Conservation (phyloP, 139 green algal genomes). For the Haematococcus lacustris region DNA sequence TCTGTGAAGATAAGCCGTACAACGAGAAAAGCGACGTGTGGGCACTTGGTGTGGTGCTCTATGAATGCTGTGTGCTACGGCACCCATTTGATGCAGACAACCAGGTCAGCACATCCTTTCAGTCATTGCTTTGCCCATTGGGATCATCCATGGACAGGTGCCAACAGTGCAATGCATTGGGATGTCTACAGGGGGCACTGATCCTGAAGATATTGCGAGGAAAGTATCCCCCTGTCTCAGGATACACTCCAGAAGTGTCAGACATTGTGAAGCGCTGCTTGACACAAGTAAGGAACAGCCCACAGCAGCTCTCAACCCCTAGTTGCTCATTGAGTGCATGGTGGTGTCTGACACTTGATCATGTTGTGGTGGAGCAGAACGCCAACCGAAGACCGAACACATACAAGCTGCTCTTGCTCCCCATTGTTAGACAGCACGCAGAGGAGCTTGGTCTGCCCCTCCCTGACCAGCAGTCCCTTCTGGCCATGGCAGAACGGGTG, state of each 20-base stretch:
- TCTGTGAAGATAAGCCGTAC: conserved; percentile 68
- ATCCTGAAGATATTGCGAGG: conserved; percentile 66
- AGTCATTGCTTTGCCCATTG: no score
- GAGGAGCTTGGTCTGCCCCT: conserved; percentile 38
- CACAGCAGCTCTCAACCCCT: no score
- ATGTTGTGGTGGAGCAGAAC: no score
- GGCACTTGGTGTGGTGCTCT: conserved; percentile 59
- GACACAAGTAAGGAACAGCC: conserved; percentile 41
- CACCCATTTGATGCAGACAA: conserved; percentile 67
- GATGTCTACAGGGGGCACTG: conserved; percentile 40
- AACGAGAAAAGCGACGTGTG: conserved; percentile 64
- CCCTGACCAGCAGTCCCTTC: conserved; percentile 18
- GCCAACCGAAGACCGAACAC: conserved; percentile 45
- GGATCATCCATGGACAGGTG: no score
- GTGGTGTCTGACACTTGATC: no score
- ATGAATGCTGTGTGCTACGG: conserved; percentile 55
- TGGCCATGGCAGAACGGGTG: not conserved
- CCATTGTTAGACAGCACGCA: conserved; percentile 26
- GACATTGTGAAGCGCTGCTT: conserved; percentile 59
- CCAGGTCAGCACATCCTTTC: conserved; percentile 27
- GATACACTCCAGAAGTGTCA: conserved; percentile 52
- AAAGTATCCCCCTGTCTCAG: conserved; percentile 48
- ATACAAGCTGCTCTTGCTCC: conserved; percentile 28
- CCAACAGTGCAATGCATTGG: no score
- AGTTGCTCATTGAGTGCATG: no score